Conservation (phyloP, 106 monocot genomes). For the Vanilla planifolia region DNA sequence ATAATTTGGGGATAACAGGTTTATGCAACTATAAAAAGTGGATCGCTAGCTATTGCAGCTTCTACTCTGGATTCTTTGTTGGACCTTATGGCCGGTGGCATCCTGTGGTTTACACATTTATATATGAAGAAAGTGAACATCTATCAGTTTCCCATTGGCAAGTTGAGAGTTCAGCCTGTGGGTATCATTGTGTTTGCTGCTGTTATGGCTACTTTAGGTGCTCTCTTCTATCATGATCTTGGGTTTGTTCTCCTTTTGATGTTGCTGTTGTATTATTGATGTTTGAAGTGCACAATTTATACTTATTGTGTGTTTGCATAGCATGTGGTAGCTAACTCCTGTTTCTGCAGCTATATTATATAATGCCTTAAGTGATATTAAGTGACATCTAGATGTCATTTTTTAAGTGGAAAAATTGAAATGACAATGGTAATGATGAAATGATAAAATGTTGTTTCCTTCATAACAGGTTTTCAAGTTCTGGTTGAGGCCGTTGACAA, state of each 20-base stretch:
- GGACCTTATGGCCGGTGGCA: constrained; percentile 86
- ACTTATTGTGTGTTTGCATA: no score
- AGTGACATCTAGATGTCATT: no score
- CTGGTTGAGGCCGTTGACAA: constrained; percentile 60
- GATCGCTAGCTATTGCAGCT: constrained; percentile 83
- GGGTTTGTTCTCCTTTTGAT: neutral
- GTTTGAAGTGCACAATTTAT: no score
- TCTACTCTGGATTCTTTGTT: constrained; percentile 86
- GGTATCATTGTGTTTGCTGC: constrained; percentile 89
- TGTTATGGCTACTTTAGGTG: constrained; percentile 83
- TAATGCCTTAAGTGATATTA: no score
- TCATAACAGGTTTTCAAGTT: constrained; percentile 73
- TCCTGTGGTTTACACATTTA: constrained; percentile 90
- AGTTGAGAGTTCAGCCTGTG: constrained; percentile 78
- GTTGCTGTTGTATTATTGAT: neutral
- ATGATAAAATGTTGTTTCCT: constrained; percentile 5
- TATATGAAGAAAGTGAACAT: constrained; percentile 79
- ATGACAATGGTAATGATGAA: neutral
- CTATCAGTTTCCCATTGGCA: constrained; percentile 88
- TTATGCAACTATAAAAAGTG: constrained; percentile 81
- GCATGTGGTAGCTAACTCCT: no score
- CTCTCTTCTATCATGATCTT: neutral
- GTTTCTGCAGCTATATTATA: no score
- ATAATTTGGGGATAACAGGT: constrained; percentile 18
- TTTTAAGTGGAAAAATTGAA: no score